Evolutionary conservation across 23 red algal genomes (phyloP), one percentile per base, ranked within the genome.

Genomic region (Porphyridium purpureum): DNA sequence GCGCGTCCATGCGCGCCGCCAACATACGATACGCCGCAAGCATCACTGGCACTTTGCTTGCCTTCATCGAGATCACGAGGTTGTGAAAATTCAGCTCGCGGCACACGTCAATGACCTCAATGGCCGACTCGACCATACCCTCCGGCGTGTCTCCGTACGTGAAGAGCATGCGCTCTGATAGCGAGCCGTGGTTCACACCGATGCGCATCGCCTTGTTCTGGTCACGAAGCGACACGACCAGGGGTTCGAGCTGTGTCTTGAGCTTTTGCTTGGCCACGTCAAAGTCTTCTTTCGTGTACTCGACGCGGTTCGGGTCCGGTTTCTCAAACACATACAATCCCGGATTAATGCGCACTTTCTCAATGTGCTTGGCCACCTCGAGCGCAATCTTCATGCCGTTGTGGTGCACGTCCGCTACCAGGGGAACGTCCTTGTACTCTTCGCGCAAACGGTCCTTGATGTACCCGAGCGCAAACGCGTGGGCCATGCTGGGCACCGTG

Each of bases 261-360:
- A 98, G 66, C 66, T 98, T 86, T 25, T 65, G 50, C 24, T 78
- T 74, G 25, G 72, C 70, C 31, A 22, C 25, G 33, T 85, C 47
- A 65, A 98, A 98, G 54, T 98, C 90, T 19, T 80, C 64, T 3
- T 25, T 24, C 9, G 56, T 81, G 40, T 98, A 98, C 60, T 98
- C 90, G 28, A 69, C 83, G 20, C 90, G 74, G 20, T 72, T 86
- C 4, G 59, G 35, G 32, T 98, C 80, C 28, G 74, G 77, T 46
- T 98, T 98, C 34, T 98, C 90, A 60, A 86, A 98, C 31, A 98
- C 90, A 32, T 98, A 98, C 54, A 98, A 48, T 15, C 90, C 90
- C 19, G 90, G 90, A 40, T 98, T 98, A 50, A 98, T 98, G 27
- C 90, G 80, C 49, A 98, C 90, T 67, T 98, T 98, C 30, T 98